Conservation (phyloP, 805 yeast genomes). For the Wickerhamomyces canadensis region DNA sequence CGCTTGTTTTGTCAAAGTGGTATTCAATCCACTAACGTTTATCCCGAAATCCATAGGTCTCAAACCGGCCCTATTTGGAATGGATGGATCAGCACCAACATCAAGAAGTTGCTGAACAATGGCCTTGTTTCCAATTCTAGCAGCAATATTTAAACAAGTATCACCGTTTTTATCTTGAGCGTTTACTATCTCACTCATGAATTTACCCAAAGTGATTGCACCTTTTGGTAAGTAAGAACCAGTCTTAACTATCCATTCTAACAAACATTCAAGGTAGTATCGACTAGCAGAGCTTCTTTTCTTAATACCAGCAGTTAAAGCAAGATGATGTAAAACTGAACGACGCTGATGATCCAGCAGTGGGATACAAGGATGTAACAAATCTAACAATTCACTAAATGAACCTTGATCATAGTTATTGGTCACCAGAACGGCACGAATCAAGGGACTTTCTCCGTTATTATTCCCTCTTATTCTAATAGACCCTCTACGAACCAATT, state of each 20-base stretch:
- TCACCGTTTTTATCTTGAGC: slow-evolving; percentile 93
- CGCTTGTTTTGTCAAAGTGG: background rate
- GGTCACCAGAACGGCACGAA: slow-evolving; percentile 79
- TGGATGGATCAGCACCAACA: slow-evolving; percentile 78
- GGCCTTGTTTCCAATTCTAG: slow-evolving; percentile 77
- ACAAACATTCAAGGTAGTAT: slow-evolving; percentile 63
- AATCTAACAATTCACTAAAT: slow-evolving; percentile 63
- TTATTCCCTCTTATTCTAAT: slow-evolving; percentile 70
- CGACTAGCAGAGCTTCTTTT: slow-evolving; percentile 69
- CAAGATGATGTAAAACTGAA: slow-evolving; percentile 83
- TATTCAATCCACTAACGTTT: slow-evolving; percentile 30
- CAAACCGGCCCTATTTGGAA: slow-evolving; percentile 81
- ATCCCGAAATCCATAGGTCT: slow-evolving; percentile 85
- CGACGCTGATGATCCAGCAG: slow-evolving; percentile 65
- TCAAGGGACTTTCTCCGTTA: slow-evolving; percentile 82
- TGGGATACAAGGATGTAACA: slow-evolving; percentile 69
- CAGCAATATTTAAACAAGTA: slow-evolving; percentile 89
- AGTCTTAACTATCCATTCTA: slow-evolving; percentile 71
- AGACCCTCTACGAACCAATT: slow-evolving; percentile 63
- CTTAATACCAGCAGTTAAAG: slow-evolving; percentile 70
- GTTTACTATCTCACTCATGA: slow-evolving; percentile 70
- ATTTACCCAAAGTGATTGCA: slow-evolving; percentile 45
- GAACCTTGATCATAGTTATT: slow-evolving; percentile 75
- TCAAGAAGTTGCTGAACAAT: slow-evolving; percentile 77
- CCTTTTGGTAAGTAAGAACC: slow-evolving; percentile 41